These are phyloP conservation scores for Otatea glauca DNA, from an alignment of 176 grass and related monocot species.

Conservation along the genomic window DNA sequence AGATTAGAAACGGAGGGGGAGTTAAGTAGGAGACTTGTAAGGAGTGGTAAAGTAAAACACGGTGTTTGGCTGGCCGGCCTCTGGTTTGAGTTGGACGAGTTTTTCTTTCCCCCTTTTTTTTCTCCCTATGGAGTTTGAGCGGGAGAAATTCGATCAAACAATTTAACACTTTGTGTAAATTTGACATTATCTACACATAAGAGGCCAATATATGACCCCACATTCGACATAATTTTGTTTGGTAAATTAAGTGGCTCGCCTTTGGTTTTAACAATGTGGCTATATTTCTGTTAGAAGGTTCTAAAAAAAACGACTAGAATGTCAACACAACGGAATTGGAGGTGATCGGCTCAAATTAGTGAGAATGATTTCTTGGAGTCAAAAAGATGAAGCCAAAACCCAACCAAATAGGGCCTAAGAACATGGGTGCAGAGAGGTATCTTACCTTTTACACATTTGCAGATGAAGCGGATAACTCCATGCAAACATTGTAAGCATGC, in stretches of 20 bases:
- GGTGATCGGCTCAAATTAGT: background rate
- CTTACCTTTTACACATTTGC: conserved; percentile 17
- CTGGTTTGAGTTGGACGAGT: background rate
- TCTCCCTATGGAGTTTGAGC: background rate
- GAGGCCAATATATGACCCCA: background rate
- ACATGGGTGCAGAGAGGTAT: background rate
- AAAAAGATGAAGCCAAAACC: background rate
- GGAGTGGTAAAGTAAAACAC: background rate
- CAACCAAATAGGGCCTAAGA: background rate
- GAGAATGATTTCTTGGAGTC: background rate
- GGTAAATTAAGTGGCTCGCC: background rate
- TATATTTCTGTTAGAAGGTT: background rate
- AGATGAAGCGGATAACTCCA: background rate
- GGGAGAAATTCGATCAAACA: background rate
- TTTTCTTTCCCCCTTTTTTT: background rate
- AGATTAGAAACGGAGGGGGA: background rate
- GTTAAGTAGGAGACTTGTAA: background rate
- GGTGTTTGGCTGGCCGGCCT: background rate
- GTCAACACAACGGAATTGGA: background rate
- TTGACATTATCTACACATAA: background rate
- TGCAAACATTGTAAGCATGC: background rate
- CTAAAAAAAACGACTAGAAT: background rate
- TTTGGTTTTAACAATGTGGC: background rate
- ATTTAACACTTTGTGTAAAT: background rate
- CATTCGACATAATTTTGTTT: background rate